Conservation (phyloP, 495 filamentous ascomycete genomes). For the Daldinia vernicosa region DNA sequence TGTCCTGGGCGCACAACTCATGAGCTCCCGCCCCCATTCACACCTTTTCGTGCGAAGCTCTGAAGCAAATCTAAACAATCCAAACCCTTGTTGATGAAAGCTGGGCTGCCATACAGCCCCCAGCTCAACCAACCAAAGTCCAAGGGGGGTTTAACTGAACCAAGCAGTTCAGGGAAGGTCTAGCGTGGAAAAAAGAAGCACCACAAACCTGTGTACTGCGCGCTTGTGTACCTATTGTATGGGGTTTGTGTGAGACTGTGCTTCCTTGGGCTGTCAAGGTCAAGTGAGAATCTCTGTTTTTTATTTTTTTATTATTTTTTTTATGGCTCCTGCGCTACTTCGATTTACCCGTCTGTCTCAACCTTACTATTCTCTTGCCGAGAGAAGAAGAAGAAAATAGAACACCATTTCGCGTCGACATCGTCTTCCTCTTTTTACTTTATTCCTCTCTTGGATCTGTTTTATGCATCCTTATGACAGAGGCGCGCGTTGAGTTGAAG, state of each 20-base stretch:
- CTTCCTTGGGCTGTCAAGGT: conserved; percentile 27
- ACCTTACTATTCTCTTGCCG: conserved; percentile 22
- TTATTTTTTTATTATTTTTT: conserved; percentile 4
- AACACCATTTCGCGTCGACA: conserved; percentile 20
- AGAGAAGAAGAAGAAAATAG: conserved; percentile 3
- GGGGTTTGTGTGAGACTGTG: conserved; percentile 36
- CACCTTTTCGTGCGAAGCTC: conserved; percentile 28
- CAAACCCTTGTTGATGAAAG: conserved; percentile 37
- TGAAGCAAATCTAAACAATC: conserved; percentile 37
- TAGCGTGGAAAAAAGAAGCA: conserved; percentile 37
- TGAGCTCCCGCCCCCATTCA: conserved; percentile 39
- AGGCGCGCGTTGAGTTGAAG: conserved; percentile 16
- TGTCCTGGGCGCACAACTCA: conserved; percentile 38
- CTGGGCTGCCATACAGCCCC: conserved; percentile 28
- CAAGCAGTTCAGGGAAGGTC: conserved; percentile 31
- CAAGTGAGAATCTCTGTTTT: conserved; percentile 9
- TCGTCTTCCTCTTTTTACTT: conserved; percentile 18
- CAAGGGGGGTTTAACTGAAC: conserved; percentile 21
- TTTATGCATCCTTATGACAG: conserved; percentile 24
- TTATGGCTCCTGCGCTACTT: conserved; percentile 33
- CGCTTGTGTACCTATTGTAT: conserved; percentile 38
- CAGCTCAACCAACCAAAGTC: conserved; percentile 12
- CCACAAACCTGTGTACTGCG: conserved; percentile 26
- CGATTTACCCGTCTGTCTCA: conserved; percentile 39
- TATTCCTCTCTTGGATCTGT: not conserved